Percentiles rank a stretch among this genome's conserved stretches.
Conservation (phyloP, 139 green algal genomes). For the Deuterostichococcus epilithicus region DNA sequence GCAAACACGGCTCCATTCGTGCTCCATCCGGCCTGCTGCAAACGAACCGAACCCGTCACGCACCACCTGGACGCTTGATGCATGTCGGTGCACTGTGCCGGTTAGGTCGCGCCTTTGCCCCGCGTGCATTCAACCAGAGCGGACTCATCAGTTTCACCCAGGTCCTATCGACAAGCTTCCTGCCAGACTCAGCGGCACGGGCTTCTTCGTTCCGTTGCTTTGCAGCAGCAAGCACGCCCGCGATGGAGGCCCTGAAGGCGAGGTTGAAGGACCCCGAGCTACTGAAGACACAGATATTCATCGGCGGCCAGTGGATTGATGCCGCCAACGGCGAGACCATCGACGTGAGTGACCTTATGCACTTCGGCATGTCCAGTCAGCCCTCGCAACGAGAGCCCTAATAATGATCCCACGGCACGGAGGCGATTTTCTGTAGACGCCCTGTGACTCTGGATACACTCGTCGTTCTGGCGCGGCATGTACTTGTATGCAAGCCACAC, state of each 20-base stretch:
- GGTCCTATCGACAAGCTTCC: background rate
- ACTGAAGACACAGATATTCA: constrained; percentile 38
- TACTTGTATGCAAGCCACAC: background rate
- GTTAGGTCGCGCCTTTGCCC: background rate
- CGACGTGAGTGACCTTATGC: constrained; percentile 20
- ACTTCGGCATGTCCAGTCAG: background rate
- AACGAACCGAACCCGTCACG: too few relatives aligned
- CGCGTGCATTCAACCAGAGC: background rate
- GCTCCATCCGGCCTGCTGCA: too few relatives aligned
- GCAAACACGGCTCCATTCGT: too few relatives aligned
- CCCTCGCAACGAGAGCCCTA: background rate
- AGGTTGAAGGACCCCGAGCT: constrained; percentile 45
- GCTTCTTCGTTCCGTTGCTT: background rate
- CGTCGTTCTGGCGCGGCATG: background rate
- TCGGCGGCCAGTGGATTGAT: constrained; percentile 52
- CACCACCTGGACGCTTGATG: too few relatives aligned
- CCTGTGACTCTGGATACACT: background rate
- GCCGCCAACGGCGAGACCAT: constrained; percentile 36
- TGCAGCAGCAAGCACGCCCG: background rate
- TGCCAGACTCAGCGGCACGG: background rate
- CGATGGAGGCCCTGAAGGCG: background rate
- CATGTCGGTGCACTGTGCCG: too few relatives aligned
- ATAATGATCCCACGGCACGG: background rate
- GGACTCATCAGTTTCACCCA: background rate
- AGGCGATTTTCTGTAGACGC: background rate